phyloP scores from a whole-genome alignment of 139 green algal genomes.

The Coccomyxa sp. region DNA sequence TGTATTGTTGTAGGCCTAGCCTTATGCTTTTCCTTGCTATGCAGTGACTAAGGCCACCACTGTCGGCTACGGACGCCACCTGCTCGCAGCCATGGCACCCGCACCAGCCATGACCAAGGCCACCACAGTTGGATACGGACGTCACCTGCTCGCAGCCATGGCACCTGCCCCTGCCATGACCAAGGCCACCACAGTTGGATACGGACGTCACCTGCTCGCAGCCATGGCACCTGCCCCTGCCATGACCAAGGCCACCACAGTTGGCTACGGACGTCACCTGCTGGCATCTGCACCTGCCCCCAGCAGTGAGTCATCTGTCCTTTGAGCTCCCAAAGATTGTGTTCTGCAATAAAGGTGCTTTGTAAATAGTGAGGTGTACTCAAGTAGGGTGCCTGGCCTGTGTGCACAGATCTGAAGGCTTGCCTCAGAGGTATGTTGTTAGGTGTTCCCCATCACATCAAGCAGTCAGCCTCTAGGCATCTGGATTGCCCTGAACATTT shows the following conservation, averaged over 20 bases:
- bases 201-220: neutral
- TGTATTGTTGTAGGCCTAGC: no score
- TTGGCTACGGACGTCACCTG: neutral
- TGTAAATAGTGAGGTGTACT: no score
- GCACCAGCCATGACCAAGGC: neutral
- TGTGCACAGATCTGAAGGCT: no score
- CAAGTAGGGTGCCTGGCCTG: no score
- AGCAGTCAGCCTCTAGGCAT: no score
- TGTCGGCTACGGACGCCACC: neutral
- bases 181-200: neutral
- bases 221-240: neutral
- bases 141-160: neutral
- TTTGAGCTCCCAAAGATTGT: no score
- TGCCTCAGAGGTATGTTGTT: no score
- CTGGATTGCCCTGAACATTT: no score
- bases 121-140: no score
- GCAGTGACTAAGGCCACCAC: neutral
- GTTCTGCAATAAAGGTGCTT: no score
- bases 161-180: slow-evolving; percentile 1
- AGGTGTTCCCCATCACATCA: no score
- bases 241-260: neutral
- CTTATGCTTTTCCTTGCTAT: neutral
- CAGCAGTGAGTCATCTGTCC: neutral
- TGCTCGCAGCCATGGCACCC: neutral
- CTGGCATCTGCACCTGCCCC: slow-evolving; percentile 1